Conservation (phyloP, 78 protist genomes). For the Dictyostelium brefeldianum region DNA sequence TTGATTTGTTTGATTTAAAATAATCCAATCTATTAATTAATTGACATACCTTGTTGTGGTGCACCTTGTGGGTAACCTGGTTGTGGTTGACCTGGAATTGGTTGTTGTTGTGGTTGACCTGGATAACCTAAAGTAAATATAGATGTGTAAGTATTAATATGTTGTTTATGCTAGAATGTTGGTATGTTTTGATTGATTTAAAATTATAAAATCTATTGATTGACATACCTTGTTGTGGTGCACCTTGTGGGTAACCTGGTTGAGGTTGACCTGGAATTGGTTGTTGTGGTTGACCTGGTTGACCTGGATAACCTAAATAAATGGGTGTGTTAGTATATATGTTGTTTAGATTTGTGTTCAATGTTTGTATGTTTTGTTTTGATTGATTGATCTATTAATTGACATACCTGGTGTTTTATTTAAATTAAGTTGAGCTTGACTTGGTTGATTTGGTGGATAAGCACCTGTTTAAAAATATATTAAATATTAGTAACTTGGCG, state of each 20-base stretch:
- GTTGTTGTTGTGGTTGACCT: slow-evolving; percentile 44
- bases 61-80: too few relatives aligned
- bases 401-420: background rate
- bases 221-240: slow-evolving; percentile 18
- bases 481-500: too few relatives aligned
- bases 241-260: too few relatives aligned
- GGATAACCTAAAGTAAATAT: slow-evolving; percentile 48
- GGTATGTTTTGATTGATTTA: too few relatives aligned
- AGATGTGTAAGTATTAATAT: slow-evolving; percentile 4
- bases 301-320: slow-evolving; percentile 49
- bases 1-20: too few relatives aligned
- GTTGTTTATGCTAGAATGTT: too few relatives aligned
- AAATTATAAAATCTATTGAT: background rate
- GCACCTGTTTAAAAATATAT: background rate
- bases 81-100: slow-evolving; percentile 15
- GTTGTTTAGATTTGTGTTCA: too few relatives aligned
- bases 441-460: slow-evolving; percentile 78
- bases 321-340: slow-evolving; percentile 10
- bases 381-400: background rate
- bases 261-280: slow-evolving; percentile 8
- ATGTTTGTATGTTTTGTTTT: too few relatives aligned
- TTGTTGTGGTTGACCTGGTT: slow-evolving; percentile 49
- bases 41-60: slow-evolving; percentile 16
- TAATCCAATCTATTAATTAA: background rate
- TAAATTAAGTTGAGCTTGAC: slow-evolving; percentile 11